Conservation (phyloP, 2,329 filamentous ascomycete genomes). For the Helminthosporium solani region DNA sequence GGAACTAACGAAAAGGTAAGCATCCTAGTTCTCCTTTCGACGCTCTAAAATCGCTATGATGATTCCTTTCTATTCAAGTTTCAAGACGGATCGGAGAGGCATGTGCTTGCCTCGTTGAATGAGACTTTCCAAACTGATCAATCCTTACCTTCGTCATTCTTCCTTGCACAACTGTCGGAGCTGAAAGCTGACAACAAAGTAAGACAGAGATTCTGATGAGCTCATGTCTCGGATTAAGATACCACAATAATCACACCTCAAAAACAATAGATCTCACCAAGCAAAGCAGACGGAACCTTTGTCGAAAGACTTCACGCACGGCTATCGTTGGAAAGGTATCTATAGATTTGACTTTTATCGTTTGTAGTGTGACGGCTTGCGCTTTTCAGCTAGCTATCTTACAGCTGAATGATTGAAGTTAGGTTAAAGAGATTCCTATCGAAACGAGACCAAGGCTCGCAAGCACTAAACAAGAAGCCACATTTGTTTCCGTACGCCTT, state of each 20-base stretch:
- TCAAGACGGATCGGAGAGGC: slow-evolving; percentile 42
- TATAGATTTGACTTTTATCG: too few species aligned
- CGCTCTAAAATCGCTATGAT: slow-evolving; percentile 21
- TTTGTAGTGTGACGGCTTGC: too few species aligned
- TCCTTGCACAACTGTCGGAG: too few species aligned
- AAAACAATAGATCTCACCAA: too few species aligned
- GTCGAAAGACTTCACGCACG: too few species aligned
- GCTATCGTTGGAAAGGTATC: too few species aligned
- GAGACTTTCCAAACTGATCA: slow-evolving; percentile 16
- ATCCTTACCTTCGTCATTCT: not conserved
- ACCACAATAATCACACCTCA: too few species aligned
- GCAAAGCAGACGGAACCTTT: too few species aligned
- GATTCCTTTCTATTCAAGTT: slow-evolving; percentile 30
- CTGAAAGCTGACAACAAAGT: too few species aligned
- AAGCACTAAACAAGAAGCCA: not conserved
- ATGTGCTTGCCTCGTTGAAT: slow-evolving; percentile 34
- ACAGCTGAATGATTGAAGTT: slow-evolving; percentile 7
- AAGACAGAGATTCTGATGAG: too few species aligned
- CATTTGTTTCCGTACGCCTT: slow-evolving; percentile 7
- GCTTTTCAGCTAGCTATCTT: slow-evolving; percentile 10
- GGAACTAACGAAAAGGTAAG: too few species aligned
- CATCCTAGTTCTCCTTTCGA: not conserved
- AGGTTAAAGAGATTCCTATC: not conserved
- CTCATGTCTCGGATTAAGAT: too few species aligned
- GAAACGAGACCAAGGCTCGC: not conserved